These are phyloP conservation scores for Venturia asperata DNA, from an alignment of 2,329 filamentous ascomycete species.

Conservation along the genomic window DNA sequence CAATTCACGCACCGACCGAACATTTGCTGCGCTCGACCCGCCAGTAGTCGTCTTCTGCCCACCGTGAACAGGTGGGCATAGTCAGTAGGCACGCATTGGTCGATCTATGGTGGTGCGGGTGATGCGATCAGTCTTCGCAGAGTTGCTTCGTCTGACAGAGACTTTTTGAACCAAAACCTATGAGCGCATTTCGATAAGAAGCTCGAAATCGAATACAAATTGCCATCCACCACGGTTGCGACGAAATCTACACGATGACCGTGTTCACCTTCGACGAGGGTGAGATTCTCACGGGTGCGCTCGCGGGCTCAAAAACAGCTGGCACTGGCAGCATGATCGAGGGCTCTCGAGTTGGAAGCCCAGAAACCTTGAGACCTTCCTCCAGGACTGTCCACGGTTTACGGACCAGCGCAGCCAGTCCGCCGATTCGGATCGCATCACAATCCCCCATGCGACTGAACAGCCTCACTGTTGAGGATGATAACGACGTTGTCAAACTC, in stretches of 20 bases:
- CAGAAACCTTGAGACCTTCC: not conserved
- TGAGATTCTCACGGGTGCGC: not conserved
- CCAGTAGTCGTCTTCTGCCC: conserved; percentile 13
- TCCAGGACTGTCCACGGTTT: not conserved
- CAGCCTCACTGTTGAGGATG: not conserved
- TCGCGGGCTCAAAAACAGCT: not conserved
- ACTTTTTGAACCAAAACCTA: not conserved
- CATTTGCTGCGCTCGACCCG: conserved; percentile 8
- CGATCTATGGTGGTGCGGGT: not conserved
- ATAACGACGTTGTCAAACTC: conserved; percentile 27
- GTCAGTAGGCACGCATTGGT: not conserved
- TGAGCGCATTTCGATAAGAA: not conserved
- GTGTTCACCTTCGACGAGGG: conserved; percentile 13
- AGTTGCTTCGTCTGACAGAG: not conserved
- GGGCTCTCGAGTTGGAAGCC: not conserved
- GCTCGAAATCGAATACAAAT: conserved; percentile 4
- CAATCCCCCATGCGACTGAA: conserved; percentile 18
- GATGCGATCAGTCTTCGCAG: not conserved
- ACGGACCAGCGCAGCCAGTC: conserved; percentile 12
- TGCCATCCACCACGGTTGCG: not conserved
- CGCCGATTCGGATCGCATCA: conserved; percentile 21
- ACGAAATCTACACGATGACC: not conserved
- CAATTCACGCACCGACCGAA: not conserved
- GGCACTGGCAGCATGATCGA: not conserved
- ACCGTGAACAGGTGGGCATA: conserved; percentile 13